These are phyloP conservation scores for Kalanchoe fedtschenkoi DNA, from an alignment of 164 flowering plant genomes.

Conservation along the genomic window DNA sequence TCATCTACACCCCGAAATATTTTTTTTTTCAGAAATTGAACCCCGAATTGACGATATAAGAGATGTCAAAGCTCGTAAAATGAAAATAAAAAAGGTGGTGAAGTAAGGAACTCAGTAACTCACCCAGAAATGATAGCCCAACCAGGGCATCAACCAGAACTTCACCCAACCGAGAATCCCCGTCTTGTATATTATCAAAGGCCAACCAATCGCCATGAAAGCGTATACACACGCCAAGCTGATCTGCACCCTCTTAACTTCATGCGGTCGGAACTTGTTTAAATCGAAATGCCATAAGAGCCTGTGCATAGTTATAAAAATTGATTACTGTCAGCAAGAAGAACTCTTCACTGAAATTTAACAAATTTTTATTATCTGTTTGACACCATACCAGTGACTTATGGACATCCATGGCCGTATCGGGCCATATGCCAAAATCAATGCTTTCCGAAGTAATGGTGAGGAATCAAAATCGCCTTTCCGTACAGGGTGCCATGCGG, in stretches of 20 bases:
- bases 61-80: not conserved
- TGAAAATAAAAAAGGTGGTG: not conserved
- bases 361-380: not conserved
- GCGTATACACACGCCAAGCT: constrained; percentile 88
- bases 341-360: not conserved
- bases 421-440: constrained; percentile 72
- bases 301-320: constrained; percentile 26
- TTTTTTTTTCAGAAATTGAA: too few relatives aligned
- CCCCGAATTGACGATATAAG: too few relatives aligned
- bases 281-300: constrained; percentile 71
- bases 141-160: constrained; percentile 96
- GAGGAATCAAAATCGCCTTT: constrained; percentile 50
- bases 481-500: constrained; percentile 84
- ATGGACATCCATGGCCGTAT: constrained; percentile 90
- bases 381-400: constrained; percentile 61
- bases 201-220: constrained; percentile 89
- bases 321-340: not conserved
- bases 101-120: constrained; percentile 6
- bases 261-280: constrained; percentile 75
- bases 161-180: constrained; percentile 84
- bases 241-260: constrained; percentile 77
- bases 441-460: constrained; percentile 57
- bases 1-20: constrained; percentile 44
- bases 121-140: constrained; percentile 98
- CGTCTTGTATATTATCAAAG: constrained; percentile 61